Conservation (phyloP, 2,329 filamentous ascomycete species). For the Curvularia spicifera region DNA sequence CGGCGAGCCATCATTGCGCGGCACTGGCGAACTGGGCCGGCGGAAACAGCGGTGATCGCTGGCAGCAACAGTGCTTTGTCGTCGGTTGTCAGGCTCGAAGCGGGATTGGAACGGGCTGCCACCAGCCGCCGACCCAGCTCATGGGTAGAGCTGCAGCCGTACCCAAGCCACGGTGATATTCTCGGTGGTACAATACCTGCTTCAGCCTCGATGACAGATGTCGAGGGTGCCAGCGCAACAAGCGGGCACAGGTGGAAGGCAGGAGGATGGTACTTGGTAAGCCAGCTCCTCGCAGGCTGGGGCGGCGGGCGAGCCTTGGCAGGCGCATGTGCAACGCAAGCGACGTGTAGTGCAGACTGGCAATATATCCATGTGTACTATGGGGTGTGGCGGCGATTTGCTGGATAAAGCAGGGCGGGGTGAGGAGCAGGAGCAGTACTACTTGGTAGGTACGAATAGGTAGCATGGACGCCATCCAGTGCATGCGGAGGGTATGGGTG, state of each 20-base stretch:
- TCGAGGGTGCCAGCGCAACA: slow-evolving; percentile 15
- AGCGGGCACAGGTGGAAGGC: neutral
- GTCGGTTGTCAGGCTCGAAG: slow-evolving; percentile 10
- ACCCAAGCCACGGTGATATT: slow-evolving; percentile 9
- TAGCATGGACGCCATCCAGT: too few species aligned
- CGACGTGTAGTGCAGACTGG: slow-evolving; percentile 17
- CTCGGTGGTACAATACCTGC: slow-evolving; percentile 3
- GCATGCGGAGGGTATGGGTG: too few species aligned
- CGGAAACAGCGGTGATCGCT: slow-evolving; percentile 11
- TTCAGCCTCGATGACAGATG: neutral
- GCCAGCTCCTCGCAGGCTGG: neutral
- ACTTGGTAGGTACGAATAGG: too few species aligned
- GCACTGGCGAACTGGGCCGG: slow-evolving; percentile 19
- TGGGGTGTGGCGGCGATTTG: slow-evolving; percentile 17
- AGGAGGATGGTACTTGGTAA: neutral
- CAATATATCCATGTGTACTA: slow-evolving; percentile 22
- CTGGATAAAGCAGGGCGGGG: slow-evolving; percentile 12
- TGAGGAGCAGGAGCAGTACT: too few species aligned
- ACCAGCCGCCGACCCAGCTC: slow-evolving; percentile 10
- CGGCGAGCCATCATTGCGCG: slow-evolving; percentile 13
- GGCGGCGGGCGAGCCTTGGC: slow-evolving; percentile 2
- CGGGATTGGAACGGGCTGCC: neutral
- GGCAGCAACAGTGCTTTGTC: neutral
- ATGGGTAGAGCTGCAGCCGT: slow-evolving; percentile 9
- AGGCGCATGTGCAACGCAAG: slow-evolving; percentile 14